Percentiles rank a stretch among this genome's conserved stretches.
phyloP scores from a whole-genome alignment of 768 basidiomycete genomes.

The Lactarius tabidus region DNA sequence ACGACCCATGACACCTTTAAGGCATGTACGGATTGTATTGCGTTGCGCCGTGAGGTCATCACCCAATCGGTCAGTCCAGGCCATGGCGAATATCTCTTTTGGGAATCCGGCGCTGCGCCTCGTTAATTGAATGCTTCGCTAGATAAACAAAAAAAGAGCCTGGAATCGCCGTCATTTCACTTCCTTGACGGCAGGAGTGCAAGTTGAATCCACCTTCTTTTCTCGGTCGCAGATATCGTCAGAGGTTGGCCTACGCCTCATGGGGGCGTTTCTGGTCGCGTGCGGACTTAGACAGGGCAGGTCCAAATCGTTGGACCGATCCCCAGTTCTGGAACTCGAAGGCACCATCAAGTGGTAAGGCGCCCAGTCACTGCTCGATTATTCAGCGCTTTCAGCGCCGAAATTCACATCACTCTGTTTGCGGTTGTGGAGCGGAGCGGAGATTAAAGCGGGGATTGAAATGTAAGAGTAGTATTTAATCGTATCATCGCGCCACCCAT shows the following conservation, averaged over 20 bases:
- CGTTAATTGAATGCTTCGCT: background rate
- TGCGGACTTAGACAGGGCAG: background rate
- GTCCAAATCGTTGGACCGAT: background rate
- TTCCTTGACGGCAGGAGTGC: background rate
- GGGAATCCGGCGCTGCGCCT: too few relatives aligned
- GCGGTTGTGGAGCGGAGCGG: conserved; percentile 21
- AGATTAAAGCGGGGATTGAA: conserved; percentile 50
- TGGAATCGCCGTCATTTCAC: background rate
- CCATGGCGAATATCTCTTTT: too few relatives aligned
- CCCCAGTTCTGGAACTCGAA: background rate
- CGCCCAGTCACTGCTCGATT: background rate
- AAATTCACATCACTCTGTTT: background rate
- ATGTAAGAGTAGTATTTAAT: conserved; percentile 40
- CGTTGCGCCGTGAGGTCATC: too few relatives aligned
- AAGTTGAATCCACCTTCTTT: background rate
- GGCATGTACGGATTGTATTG: too few relatives aligned
- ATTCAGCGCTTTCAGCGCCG: background rate
- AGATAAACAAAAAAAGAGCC: background rate
- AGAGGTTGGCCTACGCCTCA: background rate
- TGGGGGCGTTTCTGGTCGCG: background rate
- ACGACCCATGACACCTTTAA: too few relatives aligned
- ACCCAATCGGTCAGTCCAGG: too few relatives aligned
- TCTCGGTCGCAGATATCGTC: background rate
- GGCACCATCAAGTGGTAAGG: background rate
- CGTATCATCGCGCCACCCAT: conserved; percentile 7